Evolutionary conservation across 2,329 filamentous ascomycete genomes (phyloP).

Genomic region (Arthrobotrys sinensis): DNA sequence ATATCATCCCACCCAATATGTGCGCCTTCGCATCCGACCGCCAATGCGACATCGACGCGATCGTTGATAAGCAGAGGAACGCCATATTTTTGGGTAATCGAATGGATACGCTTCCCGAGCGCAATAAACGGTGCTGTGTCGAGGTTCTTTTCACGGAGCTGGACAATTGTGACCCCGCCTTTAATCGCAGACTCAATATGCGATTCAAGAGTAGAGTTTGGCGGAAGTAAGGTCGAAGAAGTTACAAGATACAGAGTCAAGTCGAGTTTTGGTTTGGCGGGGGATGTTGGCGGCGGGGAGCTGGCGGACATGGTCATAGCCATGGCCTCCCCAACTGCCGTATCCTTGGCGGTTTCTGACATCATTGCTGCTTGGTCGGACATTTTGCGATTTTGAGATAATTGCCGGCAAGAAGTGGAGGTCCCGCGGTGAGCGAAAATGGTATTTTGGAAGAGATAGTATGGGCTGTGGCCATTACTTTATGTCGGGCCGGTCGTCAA

Average conservation of each 20-base stretch:
- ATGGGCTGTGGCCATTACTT: neutral
- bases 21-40: slow-evolving; percentile 88
- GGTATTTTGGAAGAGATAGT: slow-evolving; percentile 12
- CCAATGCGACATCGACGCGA: slow-evolving; percentile 87
- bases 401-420: neutral
- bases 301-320: neutral
- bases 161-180: slow-evolving; percentile 81
- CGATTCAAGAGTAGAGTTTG: slow-evolving; percentile 58
- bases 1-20: slow-evolving; percentile 97
- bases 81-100: slow-evolving; percentile 76
- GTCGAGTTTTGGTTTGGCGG: slow-evolving; percentile 46
- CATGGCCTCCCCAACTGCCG: neutral
- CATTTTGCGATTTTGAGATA: slow-evolving; percentile 15
- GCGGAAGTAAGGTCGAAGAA: slow-evolving; percentile 62
- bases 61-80: slow-evolving; percentile 95
- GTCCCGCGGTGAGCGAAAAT: slow-evolving; percentile 8
- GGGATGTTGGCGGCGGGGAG: slow-evolving; percentile 3
- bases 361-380: slow-evolving; percentile 33
- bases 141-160: slow-evolving; percentile 89
- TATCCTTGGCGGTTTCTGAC: slow-evolving; percentile 15
- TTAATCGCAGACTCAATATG: slow-evolving; percentile 63
- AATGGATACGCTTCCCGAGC: slow-evolving; percentile 80
- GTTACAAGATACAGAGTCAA: slow-evolving; percentile 64
- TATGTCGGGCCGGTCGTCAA: slow-evolving; percentile 24
- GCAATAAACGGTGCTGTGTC: slow-evolving; percentile 80